Conservation (phyloP, 1,139 yeast species). For the Blastobotrys illinoisensis region DNA sequence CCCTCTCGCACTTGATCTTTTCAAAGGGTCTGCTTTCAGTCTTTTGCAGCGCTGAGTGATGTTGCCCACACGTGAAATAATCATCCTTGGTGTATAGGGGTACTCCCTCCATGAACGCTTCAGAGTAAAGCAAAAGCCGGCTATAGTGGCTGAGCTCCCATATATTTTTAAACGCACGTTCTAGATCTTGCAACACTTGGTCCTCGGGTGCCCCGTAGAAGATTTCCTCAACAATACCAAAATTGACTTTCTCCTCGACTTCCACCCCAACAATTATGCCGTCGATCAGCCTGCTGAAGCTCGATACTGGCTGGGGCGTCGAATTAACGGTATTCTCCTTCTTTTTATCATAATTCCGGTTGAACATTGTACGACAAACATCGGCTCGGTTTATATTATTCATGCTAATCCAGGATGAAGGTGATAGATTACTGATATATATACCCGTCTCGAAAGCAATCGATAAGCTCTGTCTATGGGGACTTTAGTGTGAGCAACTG, state of each 20-base stretch:
- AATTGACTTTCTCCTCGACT: neutral
- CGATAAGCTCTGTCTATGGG: too few species aligned
- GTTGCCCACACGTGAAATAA: neutral
- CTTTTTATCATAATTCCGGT: neutral
- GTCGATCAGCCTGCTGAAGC: neutral
- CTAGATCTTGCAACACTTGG: neutral
- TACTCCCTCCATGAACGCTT: neutral
- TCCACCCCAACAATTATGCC: neutral
- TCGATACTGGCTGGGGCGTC: neutral
- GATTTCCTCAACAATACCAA: neutral
- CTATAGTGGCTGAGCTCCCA: neutral
- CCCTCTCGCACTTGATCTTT: neutral
- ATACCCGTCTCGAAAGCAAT: too few species aligned
- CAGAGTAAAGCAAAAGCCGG: neutral
- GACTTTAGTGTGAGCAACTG: too few species aligned
- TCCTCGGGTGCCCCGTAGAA: neutral
- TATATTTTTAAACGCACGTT: neutral
- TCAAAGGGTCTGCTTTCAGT: neutral
- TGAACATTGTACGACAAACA: neutral
- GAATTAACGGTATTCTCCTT: neutral
- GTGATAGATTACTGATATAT: too few species aligned
- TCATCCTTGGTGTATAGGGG: neutral
- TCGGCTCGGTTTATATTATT: neutral
- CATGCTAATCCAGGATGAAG: neutral
- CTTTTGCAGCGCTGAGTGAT: neutral